Evolutionary conservation across 2,329 filamentous ascomycete genomes (phyloP).

Genomic region (Monilinia fructigena): DNA sequence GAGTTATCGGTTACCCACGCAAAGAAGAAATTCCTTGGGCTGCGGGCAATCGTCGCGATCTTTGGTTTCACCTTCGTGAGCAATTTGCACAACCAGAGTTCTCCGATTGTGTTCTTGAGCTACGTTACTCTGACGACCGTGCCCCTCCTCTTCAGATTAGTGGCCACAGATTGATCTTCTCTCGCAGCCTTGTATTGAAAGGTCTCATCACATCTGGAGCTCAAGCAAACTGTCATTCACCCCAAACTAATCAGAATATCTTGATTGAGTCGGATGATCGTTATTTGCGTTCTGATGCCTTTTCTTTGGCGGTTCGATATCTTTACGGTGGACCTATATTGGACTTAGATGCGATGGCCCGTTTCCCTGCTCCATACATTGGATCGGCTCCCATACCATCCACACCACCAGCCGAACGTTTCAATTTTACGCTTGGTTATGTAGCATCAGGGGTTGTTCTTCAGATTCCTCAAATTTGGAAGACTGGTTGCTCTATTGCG

Average conservation of each 20-base stretch:
- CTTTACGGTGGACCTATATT: slow-evolving; percentile 57
- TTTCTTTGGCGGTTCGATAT: slow-evolving; percentile 56
- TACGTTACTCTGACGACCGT: slow-evolving; percentile 46
- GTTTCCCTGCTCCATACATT: slow-evolving; percentile 26
- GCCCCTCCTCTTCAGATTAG: slow-evolving; percentile 47
- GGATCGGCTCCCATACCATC: slow-evolving; percentile 42
- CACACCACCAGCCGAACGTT: slow-evolving; percentile 45
- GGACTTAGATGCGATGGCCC: slow-evolving; percentile 32
- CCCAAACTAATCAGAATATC: slow-evolving; percentile 42
- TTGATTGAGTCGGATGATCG: slow-evolving; percentile 51
- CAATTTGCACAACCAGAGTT: slow-evolving; percentile 45
- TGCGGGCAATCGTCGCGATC: slow-evolving; percentile 41
- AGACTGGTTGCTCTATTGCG: slow-evolving; percentile 60
- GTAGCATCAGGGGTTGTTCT: slow-evolving; percentile 62
- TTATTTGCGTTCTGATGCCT: slow-evolving; percentile 55
- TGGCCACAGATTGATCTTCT: slow-evolving; percentile 56
- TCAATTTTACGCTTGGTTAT: slow-evolving; percentile 61
- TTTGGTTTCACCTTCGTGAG: slow-evolving; percentile 44
- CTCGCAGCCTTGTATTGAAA: slow-evolving; percentile 50
- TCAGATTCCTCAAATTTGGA: slow-evolving; percentile 53
- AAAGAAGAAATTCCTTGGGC: slow-evolving; percentile 32
- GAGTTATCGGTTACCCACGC: slow-evolving; percentile 25
- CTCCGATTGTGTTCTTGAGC: slow-evolving; percentile 50
- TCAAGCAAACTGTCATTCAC: slow-evolving; percentile 36
- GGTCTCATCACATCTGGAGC: slow-evolving; percentile 37